Evolutionary conservation across 2,329 filamentous ascomycete species (phyloP).

Genomic region (Cordyceps tenuipes): DNA sequence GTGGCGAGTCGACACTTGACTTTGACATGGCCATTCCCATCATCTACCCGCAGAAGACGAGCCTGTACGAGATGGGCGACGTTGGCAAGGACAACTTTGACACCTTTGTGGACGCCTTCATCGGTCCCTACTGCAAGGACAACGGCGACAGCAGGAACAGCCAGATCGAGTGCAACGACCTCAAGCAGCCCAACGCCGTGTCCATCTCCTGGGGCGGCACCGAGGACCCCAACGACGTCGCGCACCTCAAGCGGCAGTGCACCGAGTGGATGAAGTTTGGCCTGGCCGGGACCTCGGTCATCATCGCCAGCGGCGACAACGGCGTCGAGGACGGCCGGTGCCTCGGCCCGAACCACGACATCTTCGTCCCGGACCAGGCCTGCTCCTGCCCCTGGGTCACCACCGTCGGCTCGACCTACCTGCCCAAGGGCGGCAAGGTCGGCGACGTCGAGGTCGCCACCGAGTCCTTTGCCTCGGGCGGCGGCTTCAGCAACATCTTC

Average conservation of each 20-base stretch:
- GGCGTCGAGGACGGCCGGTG: conserved; percentile 23
- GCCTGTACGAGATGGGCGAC: neutral
- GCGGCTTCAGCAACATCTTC: conserved; percentile 33
- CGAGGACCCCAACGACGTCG: conserved; percentile 31
- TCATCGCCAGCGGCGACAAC: conserved; percentile 33
- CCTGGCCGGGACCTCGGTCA: conserved; percentile 31
- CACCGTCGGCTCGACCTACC: conserved; percentile 41
- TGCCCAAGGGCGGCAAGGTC: conserved; percentile 31
- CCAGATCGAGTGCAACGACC: neutral
- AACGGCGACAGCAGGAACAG: neutral
- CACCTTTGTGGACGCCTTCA: neutral
- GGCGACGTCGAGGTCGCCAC: conserved; percentile 37
- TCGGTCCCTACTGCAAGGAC: neutral
- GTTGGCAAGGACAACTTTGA: neutral
- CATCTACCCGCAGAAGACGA: neutral
- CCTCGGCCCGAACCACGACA: conserved; percentile 8
- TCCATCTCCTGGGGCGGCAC: neutral
- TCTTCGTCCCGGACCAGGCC: conserved; percentile 27
- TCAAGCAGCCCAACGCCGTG: neutral
- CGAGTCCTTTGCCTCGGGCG: conserved; percentile 30
- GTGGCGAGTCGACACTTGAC: conserved; percentile 37
- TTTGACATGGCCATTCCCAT: conserved; percentile 39
- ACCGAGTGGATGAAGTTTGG: conserved; percentile 38
- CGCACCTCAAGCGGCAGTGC: conserved; percentile 26
- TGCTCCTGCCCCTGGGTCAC: conserved; percentile 38